A percentile compares a stretch with the other conserved stretches of the same genome.
Evolutionary conservation across 768 basidiomycete genomes (phyloP).

Genomic region (Dioszegia crocea): DNA sequence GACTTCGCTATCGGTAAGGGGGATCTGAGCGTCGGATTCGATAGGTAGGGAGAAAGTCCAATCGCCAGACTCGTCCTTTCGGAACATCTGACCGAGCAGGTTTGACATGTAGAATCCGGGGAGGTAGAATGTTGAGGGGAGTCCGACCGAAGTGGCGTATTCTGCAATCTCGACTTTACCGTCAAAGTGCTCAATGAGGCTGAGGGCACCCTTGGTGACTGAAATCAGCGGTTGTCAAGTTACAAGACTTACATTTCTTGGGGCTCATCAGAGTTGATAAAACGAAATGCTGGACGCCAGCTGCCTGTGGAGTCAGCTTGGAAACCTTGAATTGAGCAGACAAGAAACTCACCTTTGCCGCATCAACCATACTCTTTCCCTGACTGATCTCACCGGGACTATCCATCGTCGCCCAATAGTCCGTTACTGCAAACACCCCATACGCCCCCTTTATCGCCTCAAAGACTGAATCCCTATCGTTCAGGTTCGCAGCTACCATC

Average conservation of each 20-base stretch:
- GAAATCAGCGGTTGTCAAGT: background rate
- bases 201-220: slow-evolving; percentile 25
- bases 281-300: slow-evolving; percentile 18
- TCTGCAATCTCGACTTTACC: slow-evolving; percentile 21
- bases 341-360: slow-evolving; percentile 20
- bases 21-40: slow-evolving; percentile 10
- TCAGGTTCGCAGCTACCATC: slow-evolving; percentile 32
- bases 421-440: slow-evolving; percentile 31
- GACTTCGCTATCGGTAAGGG: slow-evolving; percentile 18
- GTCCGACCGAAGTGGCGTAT: slow-evolving; percentile 16
- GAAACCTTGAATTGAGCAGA: too few relatives aligned
- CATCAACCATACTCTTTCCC: slow-evolving; percentile 29
- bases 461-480: slow-evolving; percentile 15
- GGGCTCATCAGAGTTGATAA: slow-evolving; percentile 13
- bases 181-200: slow-evolving; percentile 30
- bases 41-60: slow-evolving; percentile 24
- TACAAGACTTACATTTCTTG: slow-evolving; percentile 13
- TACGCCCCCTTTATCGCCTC: slow-evolving; percentile 34
- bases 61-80: slow-evolving; percentile 10
- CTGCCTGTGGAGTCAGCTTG: slow-evolving; percentile 6
- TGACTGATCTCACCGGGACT: slow-evolving; percentile 17
- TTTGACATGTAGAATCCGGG: slow-evolving; percentile 28
- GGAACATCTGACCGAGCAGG: slow-evolving; percentile 11
- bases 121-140: slow-evolving; percentile 19
- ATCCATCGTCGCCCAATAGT: slow-evolving; percentile 20